Evolutionary conservation across 2,329 filamentous ascomycete genomes (phyloP).

Genomic region (Aphanocladium album): DNA sequence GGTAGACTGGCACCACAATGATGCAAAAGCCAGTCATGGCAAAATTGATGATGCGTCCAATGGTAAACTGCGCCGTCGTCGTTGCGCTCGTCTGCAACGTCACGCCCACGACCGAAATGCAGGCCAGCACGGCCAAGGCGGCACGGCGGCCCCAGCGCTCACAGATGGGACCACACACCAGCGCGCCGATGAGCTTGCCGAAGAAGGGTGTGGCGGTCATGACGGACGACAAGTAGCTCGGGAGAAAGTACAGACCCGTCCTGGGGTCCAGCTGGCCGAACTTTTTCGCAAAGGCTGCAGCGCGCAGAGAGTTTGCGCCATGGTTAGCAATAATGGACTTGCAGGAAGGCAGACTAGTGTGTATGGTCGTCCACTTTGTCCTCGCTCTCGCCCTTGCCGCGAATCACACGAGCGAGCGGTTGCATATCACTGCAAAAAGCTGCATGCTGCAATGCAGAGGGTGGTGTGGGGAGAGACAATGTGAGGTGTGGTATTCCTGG

Average conservation of each 20-base stretch:
- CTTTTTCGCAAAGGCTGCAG: slow-evolving; percentile 17
- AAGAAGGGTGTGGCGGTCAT: slow-evolving; percentile 24
- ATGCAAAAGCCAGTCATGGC: slow-evolving; percentile 28
- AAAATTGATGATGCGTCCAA: slow-evolving; percentile 25
- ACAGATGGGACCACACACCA: slow-evolving; percentile 17
- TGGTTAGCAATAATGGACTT: not conserved
- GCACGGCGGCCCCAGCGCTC: slow-evolving; percentile 23
- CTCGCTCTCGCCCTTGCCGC: not conserved
- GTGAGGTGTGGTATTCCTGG: not conserved
- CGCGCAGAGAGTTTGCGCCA: not conserved
- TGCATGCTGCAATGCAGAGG: not conserved
- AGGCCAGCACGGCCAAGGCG: slow-evolving; percentile 18
- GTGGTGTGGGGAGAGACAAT: slow-evolving; percentile 3
- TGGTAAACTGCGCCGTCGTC: slow-evolving; percentile 24
- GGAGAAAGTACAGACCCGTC: slow-evolving; percentile 16
- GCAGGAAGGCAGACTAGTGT: not conserved
- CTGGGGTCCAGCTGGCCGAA: slow-evolving; percentile 20
- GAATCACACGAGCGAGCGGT: not conserved
- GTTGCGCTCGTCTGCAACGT: slow-evolving; percentile 24
- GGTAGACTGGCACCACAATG: slow-evolving; percentile 27
- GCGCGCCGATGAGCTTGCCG: slow-evolving; percentile 17
- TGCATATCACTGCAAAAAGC: not conserved
- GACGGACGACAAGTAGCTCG: slow-evolving; percentile 20
- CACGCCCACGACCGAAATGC: slow-evolving; percentile 21
- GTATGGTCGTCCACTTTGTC: not conserved